A percentile compares a stretch with the other conserved stretches of the same genome.
phyloP scores from a whole-genome alignment of 352 stramenopile species.

The Thalassiosira delicatula region DNA sequence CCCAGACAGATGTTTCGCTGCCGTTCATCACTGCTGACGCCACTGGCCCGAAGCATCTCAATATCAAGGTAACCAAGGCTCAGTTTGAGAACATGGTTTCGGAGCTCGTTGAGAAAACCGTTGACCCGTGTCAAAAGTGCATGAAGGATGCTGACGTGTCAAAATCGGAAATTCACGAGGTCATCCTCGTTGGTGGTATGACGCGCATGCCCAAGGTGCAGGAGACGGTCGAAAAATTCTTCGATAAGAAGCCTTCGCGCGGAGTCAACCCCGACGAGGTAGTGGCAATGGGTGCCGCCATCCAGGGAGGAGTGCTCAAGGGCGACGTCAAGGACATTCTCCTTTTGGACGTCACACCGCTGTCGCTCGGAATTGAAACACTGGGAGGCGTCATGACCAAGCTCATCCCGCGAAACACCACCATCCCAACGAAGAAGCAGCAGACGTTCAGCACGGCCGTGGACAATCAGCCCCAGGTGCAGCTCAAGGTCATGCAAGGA shows the following conservation, averaged over 20 bases:
- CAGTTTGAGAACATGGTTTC: neutral
- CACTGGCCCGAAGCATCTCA: no score
- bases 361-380: slow-evolving; percentile 98
- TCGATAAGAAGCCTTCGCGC: slow-evolving; percentile 90
- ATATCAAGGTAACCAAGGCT: no score
- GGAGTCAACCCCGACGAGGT: slow-evolving; percentile 96
- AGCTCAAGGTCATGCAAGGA: slow-evolving; percentile 97
- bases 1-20: no score
- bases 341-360: slow-evolving; percentile 96
- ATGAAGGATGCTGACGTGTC: neutral
- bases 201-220: slow-evolving; percentile 99
- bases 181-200: slow-evolving; percentile 99
- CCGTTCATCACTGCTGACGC: no score
- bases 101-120: neutral
- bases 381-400: slow-evolving; percentile 98
- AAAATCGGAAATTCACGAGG: slow-evolving; percentile 85
- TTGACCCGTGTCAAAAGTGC: neutral
- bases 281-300: slow-evolving; percentile 84
- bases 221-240: slow-evolving; percentile 96
- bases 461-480: slow-evolving; percentile 96
- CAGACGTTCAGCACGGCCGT: slow-evolving; percentile 98
- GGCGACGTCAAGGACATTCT: slow-evolving; percentile 95
- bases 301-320: slow-evolving; percentile 94
- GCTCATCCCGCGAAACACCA: slow-evolving; percentile 97
- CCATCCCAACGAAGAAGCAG: slow-evolving; percentile 98